Percentiles rank a stretch among this genome's conserved stretches.
Evolutionary conservation across 2,329 filamentous ascomycete species (phyloP).

Genomic region (Verticillium nonalfalfae): DNA sequence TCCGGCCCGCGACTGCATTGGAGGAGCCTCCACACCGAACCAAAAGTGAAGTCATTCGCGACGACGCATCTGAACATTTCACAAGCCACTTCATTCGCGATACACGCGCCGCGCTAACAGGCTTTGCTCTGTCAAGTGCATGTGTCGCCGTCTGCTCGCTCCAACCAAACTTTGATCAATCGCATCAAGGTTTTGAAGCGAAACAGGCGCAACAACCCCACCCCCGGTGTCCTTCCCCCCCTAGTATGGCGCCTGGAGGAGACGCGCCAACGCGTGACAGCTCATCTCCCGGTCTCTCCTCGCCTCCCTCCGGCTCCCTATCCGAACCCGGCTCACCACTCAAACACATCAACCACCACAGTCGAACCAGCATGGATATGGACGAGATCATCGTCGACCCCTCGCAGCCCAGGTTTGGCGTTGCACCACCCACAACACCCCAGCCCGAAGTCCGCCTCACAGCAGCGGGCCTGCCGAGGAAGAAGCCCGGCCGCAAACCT

Average conservation of each 20-base stretch:
- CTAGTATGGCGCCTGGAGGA: slow-evolving; percentile 3
- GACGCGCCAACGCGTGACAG: slow-evolving; percentile 22
- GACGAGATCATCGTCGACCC: slow-evolving; percentile 44
- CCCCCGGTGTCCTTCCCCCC: not conserved
- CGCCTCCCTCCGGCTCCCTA: slow-evolving; percentile 42
- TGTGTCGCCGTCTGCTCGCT: not conserved
- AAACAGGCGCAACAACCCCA: not conserved
- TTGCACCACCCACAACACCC: slow-evolving; percentile 16
- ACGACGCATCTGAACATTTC: not conserved
- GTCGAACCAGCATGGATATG: slow-evolving; percentile 29
- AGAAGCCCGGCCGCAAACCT: slow-evolving; percentile 61
- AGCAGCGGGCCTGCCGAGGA: slow-evolving; percentile 51
- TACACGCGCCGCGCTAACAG: not conserved
- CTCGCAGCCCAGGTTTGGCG: slow-evolving; percentile 25
- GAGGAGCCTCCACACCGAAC: not conserved
- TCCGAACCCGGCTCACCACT: slow-evolving; percentile 41
- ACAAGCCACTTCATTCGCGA: not conserved
- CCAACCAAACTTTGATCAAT: not conserved
- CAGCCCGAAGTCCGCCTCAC: slow-evolving; percentile 30
- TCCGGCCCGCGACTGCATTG: not conserved
- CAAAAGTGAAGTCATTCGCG: slow-evolving; percentile 13
- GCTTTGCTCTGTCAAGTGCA: too few species aligned
- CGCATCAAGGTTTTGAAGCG: not conserved
- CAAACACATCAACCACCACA: slow-evolving; percentile 9
- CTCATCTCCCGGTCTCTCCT: slow-evolving; percentile 44